A percentile compares a stretch with the other conserved stretches of the same genome.
phyloP scores from a whole-genome alignment of 129 eudicot genomes.

The Solidago caesia region DNA sequence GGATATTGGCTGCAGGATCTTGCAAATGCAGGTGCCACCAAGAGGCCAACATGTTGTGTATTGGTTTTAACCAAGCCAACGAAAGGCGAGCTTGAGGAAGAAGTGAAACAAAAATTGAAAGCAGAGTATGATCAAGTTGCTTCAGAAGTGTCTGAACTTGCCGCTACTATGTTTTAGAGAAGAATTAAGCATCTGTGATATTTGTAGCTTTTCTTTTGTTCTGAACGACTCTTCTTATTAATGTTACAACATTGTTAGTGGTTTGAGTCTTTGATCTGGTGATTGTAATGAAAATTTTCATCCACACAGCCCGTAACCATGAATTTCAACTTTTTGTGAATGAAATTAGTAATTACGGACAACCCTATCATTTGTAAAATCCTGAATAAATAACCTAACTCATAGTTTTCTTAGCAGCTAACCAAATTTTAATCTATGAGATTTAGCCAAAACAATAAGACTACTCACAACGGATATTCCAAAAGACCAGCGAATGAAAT shows the following conservation, averaged over 20 bases:
- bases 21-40: slow-evolving; percentile 89
- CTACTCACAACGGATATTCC: too few relatives aligned
- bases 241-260: not conserved
- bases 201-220: slow-evolving; percentile 6
- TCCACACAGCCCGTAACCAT: too few relatives aligned
- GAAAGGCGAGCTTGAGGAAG: slow-evolving; percentile 68
- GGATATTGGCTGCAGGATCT: slow-evolving; percentile 57
- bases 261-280: not conserved
- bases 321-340: too few relatives aligned
- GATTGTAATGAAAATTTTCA: too few relatives aligned
- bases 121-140: slow-evolving; percentile 72
- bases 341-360: too few relatives aligned
- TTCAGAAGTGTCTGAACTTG: slow-evolving; percentile 53
- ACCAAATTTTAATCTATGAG: too few relatives aligned
- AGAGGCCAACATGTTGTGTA: slow-evolving; percentile 94
- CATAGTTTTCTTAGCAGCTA: too few relatives aligned
- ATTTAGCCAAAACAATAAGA: too few relatives aligned
- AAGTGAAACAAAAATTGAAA: slow-evolving; percentile 65
- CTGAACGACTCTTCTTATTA: not conserved
- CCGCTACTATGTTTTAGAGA: slow-evolving; percentile 47
- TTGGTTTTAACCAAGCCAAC: slow-evolving; percentile 78
- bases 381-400: too few relatives aligned
- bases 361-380: too few relatives aligned
- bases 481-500: too few relatives aligned
- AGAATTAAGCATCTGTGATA: not conserved